Conservation (phyloP, 2,329 filamentous ascomycete genomes). For the Epichloe sibirici region DNA sequence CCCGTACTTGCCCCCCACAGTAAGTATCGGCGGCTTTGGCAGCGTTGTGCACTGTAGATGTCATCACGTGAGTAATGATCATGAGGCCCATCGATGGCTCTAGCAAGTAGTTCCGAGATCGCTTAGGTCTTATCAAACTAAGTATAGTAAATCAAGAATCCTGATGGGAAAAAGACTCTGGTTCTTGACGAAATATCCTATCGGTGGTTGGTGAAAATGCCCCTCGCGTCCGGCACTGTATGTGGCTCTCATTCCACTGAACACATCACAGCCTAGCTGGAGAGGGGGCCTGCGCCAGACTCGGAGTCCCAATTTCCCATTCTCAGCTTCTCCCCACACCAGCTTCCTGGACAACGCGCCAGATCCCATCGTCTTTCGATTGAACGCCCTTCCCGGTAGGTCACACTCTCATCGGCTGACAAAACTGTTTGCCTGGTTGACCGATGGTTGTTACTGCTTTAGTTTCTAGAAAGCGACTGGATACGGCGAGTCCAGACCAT, state of each 20-base stretch:
- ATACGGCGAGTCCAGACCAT: neutral
- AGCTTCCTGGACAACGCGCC: conserved; percentile 5
- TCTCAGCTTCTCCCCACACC: conserved; percentile 7
- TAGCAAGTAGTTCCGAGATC: neutral
- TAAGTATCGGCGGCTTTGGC: conserved; percentile 4
- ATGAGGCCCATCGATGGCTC: conserved; percentile 16
- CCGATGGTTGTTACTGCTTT: neutral
- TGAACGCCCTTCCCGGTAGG: conserved; percentile 3
- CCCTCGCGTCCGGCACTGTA: conserved; percentile 7
- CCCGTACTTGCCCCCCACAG: conserved; percentile 14
- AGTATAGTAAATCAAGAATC: neutral
- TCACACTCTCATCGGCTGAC: neutral
- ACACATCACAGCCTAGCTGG: conserved; percentile 3
- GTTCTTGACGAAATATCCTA: neutral
- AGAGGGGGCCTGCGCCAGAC: conserved; percentile 5
- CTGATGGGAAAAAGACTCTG: neutral
- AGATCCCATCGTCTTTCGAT: conserved; percentile 1
- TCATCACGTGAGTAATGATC: conserved; percentile 24
- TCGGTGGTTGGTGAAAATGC: neutral
- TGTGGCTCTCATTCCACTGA: conserved; percentile 3
- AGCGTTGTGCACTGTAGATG: conserved; percentile 14
- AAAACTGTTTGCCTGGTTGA: neutral
- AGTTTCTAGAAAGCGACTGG: neutral
- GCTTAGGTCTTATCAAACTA: neutral
- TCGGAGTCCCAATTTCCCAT: conserved; percentile 4